Evolutionary conservation across 257 asterid species (phyloP), one percentile per base, ranked within the genome.

Genomic region (Avicennia marina): DNA sequence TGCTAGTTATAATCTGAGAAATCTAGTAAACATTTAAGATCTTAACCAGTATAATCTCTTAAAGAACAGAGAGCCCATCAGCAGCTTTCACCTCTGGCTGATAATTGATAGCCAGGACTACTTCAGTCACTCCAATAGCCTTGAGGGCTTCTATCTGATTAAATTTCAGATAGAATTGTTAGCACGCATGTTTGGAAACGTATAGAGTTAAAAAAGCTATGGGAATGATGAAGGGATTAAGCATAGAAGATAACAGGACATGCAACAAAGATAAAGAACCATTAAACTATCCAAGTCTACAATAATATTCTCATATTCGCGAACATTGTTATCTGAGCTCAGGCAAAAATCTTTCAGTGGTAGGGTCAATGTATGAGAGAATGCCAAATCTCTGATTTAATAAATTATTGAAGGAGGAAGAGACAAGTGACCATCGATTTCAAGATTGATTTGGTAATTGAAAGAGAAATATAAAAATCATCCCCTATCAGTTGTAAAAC

Each of bases 51-150:
- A 39, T 44, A 50, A 27, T 15, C 25, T 26, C 8, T 22, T 19
- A 24, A 56, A 41, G 47, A 64, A 60, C 54, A 48, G 29, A 26
- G 11, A 41, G 38, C 41, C 21, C n/a, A 40, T 12, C 48, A 27
- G 20, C 46, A 34, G 32, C 27, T 18, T 69, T 66, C 45, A 90
- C 98, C 96, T 87, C 96, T 1, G 96, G 98, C 77, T 90, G 96
- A 73, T 90, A 90, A 71, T 85, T 90, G 75, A 90, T 87, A 38
- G 98, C 98, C 60, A 90, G 84, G 48, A 90, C 93, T 53, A 90
- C 96, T 81, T 90, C 95, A 55, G 94, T 81, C 69, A 90, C 98
- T 69, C 98, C 98, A 64, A 81, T 66, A 62, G 89, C 91, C 64
- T 87, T 85, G 56, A 90, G 84, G 55, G 96, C 98, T 62, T 90